Evolutionary conservation across 257 asterid species (phyloP), one percentile per base, ranked within the genome.

Genomic region (Primulina tabacum): DNA sequence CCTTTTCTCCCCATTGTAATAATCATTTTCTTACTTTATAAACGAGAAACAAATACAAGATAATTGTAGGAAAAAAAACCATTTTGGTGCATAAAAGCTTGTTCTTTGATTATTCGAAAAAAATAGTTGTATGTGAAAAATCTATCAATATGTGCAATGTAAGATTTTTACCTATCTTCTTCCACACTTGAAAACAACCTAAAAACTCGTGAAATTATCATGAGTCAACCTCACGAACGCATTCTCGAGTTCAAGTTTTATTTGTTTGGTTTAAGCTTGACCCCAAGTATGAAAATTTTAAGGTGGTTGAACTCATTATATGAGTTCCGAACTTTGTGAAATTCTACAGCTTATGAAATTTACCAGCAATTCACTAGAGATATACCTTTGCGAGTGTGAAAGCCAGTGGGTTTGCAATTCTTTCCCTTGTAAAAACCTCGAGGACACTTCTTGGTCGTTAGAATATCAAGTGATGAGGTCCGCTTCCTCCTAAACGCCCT

Each of bases 341-440:
- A 43, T 50, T 50, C 21, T 17, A 50, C 20, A 50, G 7, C 8
- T 16, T 4, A 50, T 1, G 57, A 50, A 50, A 50, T 50, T 50
- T 50, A 50, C 21, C 57, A 50, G 20, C 57, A 50, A 50, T 14
- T 14, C 57, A 50, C 8, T 50, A 50, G 21, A 50, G 21, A 50
- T 6, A 17, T 14, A 88, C 97, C 97, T 92, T 90, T 92, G 73
- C 92, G 97, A 78, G 98, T 90, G 81, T 90, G 97, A 35, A 90
- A 90, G 72, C 98, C 98, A 20, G 98, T 88, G 68, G 96, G 92
- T 77, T 82, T 87, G 93, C 96, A 91, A 69, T 86, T 87, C 67
- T 89, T 91, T 4, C 97, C 97, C 89, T 91, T 91, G 87, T 91
- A 91, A 65, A 64, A 89, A 29, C 85, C 87, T 26, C 86, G 79